Evolutionary conservation across 1,139 yeast species (phyloP), one percentile per base, ranked within the genome.

Genomic region (Yamadazyma atmosphaerica): DNA sequence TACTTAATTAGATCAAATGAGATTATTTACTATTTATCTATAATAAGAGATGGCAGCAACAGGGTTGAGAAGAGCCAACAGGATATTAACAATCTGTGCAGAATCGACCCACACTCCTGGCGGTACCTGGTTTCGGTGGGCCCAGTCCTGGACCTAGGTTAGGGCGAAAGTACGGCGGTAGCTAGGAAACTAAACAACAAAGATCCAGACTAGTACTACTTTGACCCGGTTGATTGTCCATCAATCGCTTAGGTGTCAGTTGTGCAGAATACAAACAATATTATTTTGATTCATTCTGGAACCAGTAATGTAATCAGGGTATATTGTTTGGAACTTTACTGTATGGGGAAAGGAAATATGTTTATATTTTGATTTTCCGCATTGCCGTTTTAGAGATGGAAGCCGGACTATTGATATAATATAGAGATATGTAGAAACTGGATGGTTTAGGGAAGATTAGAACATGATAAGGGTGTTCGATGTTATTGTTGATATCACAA

Each of bases 1-100:
- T 28, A 28, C 31, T 28, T 28, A 28, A 28, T 28, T 28, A 14
- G 31, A 28, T 28, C 17, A 28, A 16, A 10, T 11, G 21, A 28
- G 9, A 8, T 28, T 28, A 28, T 28, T 28, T 28, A 28, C 31
- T 8, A 14, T 14, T 28, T 28, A 28, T 28, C 31, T 28, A n/a
- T 15, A 10, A 10, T 7, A 28, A 28, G 31, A 16, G 15, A 28
- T 15, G 7, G 12, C 12, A 23, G 26, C 26, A 23, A 23, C 11
- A 9, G 26, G 12, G 11, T 12, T 19, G n/a, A n/a, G n/a, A n/a
- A n/a, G n/a, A n/a, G n/a, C n/a, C n/a, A n/a, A n/a, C n/a, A n/a
- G n/a, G n/a, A n/a, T n/a, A n/a, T n/a, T n/a, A n/a, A n/a, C n/a
- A n/a, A n/a, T n/a, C n/a, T n/a, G n/a, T n/a, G n/a, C n/a, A n/a